These are phyloP conservation scores for Jatropha multifida DNA, from an alignment of 441 rosid genomes.

Conservation along the genomic window DNA sequence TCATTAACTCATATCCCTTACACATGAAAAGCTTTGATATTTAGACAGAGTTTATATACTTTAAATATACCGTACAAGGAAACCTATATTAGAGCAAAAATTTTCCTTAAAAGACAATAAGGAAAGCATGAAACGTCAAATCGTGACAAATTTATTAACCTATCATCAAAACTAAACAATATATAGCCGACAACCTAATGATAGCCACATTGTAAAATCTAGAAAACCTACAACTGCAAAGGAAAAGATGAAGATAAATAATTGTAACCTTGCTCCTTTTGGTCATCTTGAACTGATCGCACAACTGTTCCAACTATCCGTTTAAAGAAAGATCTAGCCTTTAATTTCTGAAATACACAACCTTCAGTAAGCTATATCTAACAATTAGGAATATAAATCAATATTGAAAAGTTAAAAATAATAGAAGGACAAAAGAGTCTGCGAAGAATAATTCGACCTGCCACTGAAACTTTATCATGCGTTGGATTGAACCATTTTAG, in stretches of 20 bases:
- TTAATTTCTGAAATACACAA: conserved; percentile 60
- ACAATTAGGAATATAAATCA: neutral
- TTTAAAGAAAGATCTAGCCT: conserved; percentile 75
- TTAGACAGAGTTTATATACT: neutral
- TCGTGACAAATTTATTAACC: neutral
- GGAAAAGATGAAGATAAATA: conserved; percentile 12
- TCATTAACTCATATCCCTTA: conserved; percentile 8
- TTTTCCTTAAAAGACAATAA: neutral
- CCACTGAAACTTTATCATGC: neutral
- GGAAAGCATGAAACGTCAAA: neutral
- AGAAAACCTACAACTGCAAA: neutral
- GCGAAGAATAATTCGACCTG: conserved; percentile 5
- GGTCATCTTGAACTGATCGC: conserved; percentile 95
- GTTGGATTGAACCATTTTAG: conserved; percentile 1
- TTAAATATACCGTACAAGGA: neutral
- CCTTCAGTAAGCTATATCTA: conserved; percentile 26
- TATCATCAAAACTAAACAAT: conserved; percentile 1
- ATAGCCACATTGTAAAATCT: neutral
- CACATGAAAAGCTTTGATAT: neutral
- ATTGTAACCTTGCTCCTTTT: conserved; percentile 89
- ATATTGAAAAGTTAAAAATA: neutral
- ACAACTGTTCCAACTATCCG: conserved; percentile 95
- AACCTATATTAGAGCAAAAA: neutral
- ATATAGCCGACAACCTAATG: neutral
- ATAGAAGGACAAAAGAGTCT: neutral